Evolutionary conservation across 2,329 filamentous ascomycete species (phyloP).

Genomic region (Neopestalotiopsis sp.): DNA sequence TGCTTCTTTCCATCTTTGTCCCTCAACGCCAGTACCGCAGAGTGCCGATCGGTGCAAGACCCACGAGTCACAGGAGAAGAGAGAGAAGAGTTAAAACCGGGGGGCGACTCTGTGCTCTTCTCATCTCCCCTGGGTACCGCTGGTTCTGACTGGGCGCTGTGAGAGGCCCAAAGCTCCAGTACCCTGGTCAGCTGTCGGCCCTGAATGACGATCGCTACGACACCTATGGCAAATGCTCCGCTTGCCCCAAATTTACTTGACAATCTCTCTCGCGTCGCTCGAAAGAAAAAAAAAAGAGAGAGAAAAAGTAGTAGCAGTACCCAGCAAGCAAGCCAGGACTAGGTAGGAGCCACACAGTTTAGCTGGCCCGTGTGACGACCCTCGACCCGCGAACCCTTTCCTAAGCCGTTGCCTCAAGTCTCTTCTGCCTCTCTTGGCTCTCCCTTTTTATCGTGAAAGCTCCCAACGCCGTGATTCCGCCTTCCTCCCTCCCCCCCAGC

Average conservation of each 20-base stretch:
- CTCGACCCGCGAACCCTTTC: slow-evolving; percentile 11
- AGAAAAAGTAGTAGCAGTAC: neutral
- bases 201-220: slow-evolving; percentile 18
- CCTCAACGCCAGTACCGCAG: neutral
- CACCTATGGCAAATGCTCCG: slow-evolving; percentile 14
- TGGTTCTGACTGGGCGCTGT: neutral
- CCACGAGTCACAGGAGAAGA: neutral
- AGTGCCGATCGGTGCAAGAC: neutral
- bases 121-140: neutral
- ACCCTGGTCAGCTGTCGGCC: slow-evolving; percentile 13
- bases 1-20: neutral
- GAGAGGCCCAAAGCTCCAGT: slow-evolving; percentile 6
- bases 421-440: neutral
- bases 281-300: neutral
- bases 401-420: slow-evolving; percentile 5
- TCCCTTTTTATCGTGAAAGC: slow-evolving; percentile 11
- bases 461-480: slow-evolving; percentile 2
- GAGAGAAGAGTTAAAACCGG: neutral
- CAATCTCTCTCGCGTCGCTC: slow-evolving; percentile 1
- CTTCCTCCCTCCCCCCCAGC: neutral
- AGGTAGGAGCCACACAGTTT: slow-evolving; percentile 9
- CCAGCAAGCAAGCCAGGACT: neutral
- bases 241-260: slow-evolving; percentile 17
- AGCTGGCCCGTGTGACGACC: neutral
- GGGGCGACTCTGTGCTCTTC: neutral